Evolutionary conservation across 345 rosid genomes (phyloP).

Genomic region (Litchi chinensis): DNA sequence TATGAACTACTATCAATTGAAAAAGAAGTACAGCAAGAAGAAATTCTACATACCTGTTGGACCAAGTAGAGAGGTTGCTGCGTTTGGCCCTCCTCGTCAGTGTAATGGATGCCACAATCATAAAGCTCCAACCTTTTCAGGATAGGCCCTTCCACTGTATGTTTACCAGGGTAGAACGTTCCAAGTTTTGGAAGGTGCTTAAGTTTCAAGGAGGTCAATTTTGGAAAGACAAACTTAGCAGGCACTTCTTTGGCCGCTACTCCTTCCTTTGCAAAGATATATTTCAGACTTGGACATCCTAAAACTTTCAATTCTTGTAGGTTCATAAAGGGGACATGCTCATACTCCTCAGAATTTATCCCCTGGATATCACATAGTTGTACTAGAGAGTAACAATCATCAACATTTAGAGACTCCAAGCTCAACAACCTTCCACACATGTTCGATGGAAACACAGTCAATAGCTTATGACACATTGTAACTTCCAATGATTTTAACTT

Average conservation of each 20-base stretch:
- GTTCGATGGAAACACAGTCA: too few species aligned
- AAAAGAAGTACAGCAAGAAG: too few species aligned
- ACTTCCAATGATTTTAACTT: not conserved
- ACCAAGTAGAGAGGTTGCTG: constrained; percentile 5
- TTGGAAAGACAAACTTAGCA: constrained; percentile 24
- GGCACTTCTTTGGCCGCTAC: not conserved
- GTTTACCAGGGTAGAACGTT: constrained; percentile 23
- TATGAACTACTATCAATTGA: not conserved
- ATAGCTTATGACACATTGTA: not conserved
- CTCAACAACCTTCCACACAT: not conserved
- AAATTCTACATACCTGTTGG: constrained; percentile 2
- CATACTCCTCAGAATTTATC: not conserved
- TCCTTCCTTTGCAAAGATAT: constrained; percentile 14
- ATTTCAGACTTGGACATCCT: not conserved
- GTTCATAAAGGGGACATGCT: not conserved
- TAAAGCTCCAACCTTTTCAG: not conserved
- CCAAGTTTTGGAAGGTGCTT: not conserved
- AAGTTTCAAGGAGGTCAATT: constrained; percentile 1
- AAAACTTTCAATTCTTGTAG: not conserved
- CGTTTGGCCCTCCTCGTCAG: not conserved
- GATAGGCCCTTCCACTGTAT: constrained; percentile 24
- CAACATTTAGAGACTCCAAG: not conserved
- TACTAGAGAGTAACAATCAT: not conserved
- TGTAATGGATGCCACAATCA: not conserved
- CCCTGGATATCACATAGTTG: not conserved